Base-by-base conservation (phyloP, 768 basidiomycete genomes). In the Auricularia auricula-judae region DNA sequence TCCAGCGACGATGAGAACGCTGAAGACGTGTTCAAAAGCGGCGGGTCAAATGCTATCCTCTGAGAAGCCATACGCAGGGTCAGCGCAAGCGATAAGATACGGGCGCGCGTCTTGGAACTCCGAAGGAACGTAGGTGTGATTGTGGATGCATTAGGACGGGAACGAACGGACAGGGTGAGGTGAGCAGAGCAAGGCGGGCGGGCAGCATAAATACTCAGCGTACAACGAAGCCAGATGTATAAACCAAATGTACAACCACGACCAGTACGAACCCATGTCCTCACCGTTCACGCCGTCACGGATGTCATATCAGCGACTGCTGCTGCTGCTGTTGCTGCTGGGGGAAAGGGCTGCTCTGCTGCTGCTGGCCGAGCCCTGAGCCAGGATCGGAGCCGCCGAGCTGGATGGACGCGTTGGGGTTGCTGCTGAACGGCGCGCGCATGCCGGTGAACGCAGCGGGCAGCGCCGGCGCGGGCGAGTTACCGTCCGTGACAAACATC, bases 21-120 rank as follows among this genome's bases (percentile, higher is more conserved):
- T 68, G 87, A 91, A 18, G 92, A 86, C 1, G 88, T 81, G 72
- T 93, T 93, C 67, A 93, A 76, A 53, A 93, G 75, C 8, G 88
- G 80, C 10, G 90, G 88, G 56, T 59, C 23, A 33, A 59, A 59
- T 29, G 18, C 23, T 10, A 59, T 23, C 10, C 47, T 51, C 16
- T 23, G 56, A 8, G 23, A 8, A 5, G 56, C 56, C 56, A 33
- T 29, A 54, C 7, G 10, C 18, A n/a, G 18, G 23, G 29, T 29
- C 29, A 29, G 56, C 23, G 16, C 14, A 8, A 34, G 47, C 11
- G 47, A 51, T 51, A 51, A 51, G 47, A 51, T 51, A 51, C 18
- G 47, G 11, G 43, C 43, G 14, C 21, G 47, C 47, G 47, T 51
- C 39, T 51, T 51, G 4, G 47, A 51, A 51, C 18, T 51, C 47